Evolutionary conservation across 208 protist species (phyloP).

Genomic region (Acanthamoeba royreba): DNA sequence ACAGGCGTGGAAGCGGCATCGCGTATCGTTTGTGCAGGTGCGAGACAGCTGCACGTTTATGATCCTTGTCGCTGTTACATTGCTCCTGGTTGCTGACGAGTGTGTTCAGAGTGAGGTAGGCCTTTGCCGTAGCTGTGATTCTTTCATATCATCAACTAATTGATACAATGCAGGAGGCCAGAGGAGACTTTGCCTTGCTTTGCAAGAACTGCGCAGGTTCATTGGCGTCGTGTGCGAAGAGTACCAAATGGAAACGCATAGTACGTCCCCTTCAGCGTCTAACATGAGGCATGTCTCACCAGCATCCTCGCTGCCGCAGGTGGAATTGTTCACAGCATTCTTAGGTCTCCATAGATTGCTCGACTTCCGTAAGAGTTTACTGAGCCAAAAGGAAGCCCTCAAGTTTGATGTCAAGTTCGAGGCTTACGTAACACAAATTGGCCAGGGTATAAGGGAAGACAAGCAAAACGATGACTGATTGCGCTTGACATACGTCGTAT

Average conservation of each 20-base stretch:
- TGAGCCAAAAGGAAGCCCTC: neutral
- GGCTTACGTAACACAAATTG: neutral
- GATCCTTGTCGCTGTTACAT: neutral
- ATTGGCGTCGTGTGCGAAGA: neutral
- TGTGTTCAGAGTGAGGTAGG: neutral
- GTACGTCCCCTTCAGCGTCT: too few species aligned
- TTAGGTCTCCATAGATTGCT: neutral
- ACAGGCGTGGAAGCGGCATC: constrained; percentile 14
- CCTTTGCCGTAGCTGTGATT: neutral
- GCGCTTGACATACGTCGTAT: too few species aligned
- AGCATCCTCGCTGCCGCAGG: neutral
- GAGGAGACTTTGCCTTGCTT: neutral
- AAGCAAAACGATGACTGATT: too few species aligned
- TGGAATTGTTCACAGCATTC: neutral
- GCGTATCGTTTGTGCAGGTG: neutral
- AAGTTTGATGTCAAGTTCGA: neutral
- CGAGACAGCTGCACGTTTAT: neutral
- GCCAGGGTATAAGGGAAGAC: neutral
- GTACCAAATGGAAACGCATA: neutral
- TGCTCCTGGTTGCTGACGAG: neutral
- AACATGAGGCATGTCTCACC: too few species aligned
- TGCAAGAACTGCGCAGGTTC: constrained; percentile 8
- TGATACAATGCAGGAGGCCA: neutral
- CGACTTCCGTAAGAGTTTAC: neutral
- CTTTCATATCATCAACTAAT: neutral